Evolutionary conservation across 179 eudicot species (phyloP).

Genomic region (Beta lomatogona): DNA sequence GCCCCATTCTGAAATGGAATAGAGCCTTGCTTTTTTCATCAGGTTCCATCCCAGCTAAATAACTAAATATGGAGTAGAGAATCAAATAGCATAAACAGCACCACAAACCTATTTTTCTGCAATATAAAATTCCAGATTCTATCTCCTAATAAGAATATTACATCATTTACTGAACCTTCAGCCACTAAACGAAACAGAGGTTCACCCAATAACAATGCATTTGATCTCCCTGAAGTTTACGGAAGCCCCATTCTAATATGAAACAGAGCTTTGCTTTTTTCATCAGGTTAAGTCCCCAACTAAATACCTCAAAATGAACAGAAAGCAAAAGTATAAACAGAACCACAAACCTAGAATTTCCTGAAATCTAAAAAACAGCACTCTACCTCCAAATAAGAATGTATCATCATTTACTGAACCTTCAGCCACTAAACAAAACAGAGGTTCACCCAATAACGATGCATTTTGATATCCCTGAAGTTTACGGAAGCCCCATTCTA

Average conservation of each 20-base stretch:
- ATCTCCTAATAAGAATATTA: background rate
- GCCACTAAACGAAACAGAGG: conserved; percentile 22
- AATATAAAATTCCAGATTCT: background rate
- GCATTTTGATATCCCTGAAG: conserved; percentile 29
- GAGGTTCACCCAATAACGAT: conserved; percentile 43
- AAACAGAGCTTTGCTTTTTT: conserved; percentile 36
- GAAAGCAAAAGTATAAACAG: background rate
- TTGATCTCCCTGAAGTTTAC: conserved; percentile 38
- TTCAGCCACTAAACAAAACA: conserved; percentile 14
- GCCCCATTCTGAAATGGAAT: conserved; percentile 24
- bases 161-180: conserved; percentile 47
- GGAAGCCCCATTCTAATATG: conserved; percentile 35
- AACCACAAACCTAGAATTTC: background rate
- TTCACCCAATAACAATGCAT: conserved; percentile 41
- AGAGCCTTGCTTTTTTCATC: conserved; percentile 35
- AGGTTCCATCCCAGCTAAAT: background rate
- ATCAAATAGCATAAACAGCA: no score
- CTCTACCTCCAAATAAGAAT: background rate
- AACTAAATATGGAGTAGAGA: no score
- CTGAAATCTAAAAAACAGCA: background rate
- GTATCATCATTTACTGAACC: conserved; percentile 46
- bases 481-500: conserved; percentile 40
- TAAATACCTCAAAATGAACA: background rate
- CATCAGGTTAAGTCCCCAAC: conserved; percentile 9
- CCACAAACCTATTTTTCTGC: background rate